phyloP scores from a whole-genome alignment of 352 stramenopile genomes.

The Phytophthora quininea region DNA sequence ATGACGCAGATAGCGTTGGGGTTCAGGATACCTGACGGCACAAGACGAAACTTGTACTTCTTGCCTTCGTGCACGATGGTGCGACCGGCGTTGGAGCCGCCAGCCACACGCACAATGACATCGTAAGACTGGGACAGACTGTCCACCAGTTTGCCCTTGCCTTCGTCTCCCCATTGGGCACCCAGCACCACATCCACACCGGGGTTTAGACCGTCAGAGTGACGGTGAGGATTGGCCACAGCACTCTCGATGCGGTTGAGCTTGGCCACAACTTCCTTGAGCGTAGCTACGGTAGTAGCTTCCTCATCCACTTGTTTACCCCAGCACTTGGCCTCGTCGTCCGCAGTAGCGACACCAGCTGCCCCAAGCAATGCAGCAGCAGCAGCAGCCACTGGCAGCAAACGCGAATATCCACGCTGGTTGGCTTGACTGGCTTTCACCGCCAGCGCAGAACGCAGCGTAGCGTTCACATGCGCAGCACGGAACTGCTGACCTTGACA shows the following conservation, averaged over 20 bases:
- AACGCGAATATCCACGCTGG: constrained; percentile 19
- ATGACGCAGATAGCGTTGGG: constrained; percentile 95
- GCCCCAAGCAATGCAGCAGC: constrained; percentile 36
- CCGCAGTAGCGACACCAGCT: constrained; percentile 32
- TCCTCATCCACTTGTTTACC: constrained; percentile 52
- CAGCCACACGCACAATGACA: constrained; percentile 96
- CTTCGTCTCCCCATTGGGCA: constrained; percentile 99
- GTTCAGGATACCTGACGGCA: constrained; percentile 98
- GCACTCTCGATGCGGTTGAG: constrained; percentile 89
- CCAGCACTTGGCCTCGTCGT: constrained; percentile 40
- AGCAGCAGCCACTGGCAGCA: constrained; percentile 31
- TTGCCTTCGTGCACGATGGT: constrained; percentile 98
- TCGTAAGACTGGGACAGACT: constrained; percentile 95
- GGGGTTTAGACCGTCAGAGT: constrained; percentile 65
- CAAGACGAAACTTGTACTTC: constrained; percentile 99
- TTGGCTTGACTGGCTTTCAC: constrained; percentile 45
- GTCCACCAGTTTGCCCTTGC: constrained; percentile 99
- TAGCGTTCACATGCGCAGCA: constrained; percentile 33
- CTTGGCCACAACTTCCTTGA: constrained; percentile 86
- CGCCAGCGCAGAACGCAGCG: constrained; percentile 51
- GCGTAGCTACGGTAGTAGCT: constrained; percentile 65
- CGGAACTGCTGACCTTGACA: constrained; percentile 34
- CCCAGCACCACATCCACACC: constrained; percentile 95
- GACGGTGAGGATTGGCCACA: constrained; percentile 80
- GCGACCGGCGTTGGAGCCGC: constrained; percentile 98